A percentile compares a stretch with the other conserved stretches of the same genome.
Evolutionary conservation across 495 filamentous ascomycete species (phyloP).

Genomic region (Penicillium dipodomyicola): DNA sequence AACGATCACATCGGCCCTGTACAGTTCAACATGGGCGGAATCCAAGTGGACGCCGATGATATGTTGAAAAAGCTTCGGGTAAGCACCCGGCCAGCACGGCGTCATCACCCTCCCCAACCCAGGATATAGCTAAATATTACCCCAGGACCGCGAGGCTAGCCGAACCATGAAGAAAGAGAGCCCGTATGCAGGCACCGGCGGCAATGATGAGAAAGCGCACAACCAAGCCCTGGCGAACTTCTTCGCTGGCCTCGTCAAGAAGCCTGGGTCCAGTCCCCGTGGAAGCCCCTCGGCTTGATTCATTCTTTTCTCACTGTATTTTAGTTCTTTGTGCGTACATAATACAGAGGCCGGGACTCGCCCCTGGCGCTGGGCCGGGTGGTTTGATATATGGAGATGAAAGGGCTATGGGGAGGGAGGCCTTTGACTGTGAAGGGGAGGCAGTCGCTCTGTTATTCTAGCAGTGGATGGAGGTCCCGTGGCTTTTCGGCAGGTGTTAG

Average conservation of each 20-base stretch:
- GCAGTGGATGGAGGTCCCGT: conserved; percentile 12
- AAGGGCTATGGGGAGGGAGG: not conserved
- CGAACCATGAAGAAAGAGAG: conserved; percentile 48
- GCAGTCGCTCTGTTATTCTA: conserved; percentile 17
- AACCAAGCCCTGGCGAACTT: conserved; percentile 67
- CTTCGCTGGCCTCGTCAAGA: conserved; percentile 66
- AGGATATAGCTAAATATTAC: conserved; percentile 1
- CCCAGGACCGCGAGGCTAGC: conserved; percentile 55
- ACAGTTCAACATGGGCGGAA: conserved; percentile 96
- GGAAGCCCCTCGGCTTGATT: conserved; percentile 41
- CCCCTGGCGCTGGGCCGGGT: conserved; percentile 37
- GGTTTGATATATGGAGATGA: conserved; percentile 13
- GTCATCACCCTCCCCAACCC: not conserved
- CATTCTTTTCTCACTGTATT: conserved; percentile 28
- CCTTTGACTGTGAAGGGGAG: not conserved
- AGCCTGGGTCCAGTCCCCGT: conserved; percentile 44
- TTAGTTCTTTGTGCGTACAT: conserved; percentile 34
- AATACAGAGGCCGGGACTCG: conserved; percentile 33
- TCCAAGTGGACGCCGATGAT: conserved; percentile 94
- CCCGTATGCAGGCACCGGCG: conserved; percentile 34
- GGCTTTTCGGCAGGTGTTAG: conserved; percentile 31
- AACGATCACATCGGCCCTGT: conserved; percentile 92
- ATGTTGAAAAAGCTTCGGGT: conserved; percentile 89
- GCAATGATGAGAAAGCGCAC: conserved; percentile 60
- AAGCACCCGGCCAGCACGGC: conserved; percentile 19